Evolutionary conservation across 768 basidiomycete species (phyloP), one percentile per base, ranked within the genome.

Genomic region (Chlorophyllum brunneum): DNA sequence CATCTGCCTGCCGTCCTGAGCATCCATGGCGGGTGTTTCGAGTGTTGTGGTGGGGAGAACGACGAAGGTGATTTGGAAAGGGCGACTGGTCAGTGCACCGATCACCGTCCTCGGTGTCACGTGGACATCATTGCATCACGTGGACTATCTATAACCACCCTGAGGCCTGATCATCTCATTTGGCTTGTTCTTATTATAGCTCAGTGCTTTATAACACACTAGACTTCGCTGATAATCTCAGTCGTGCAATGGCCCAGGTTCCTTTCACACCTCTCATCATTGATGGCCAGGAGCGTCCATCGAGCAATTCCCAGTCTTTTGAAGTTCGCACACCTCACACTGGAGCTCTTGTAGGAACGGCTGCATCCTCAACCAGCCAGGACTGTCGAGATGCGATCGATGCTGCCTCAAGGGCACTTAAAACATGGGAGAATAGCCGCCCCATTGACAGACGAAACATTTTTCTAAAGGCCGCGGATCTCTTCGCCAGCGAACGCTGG

Each of bases 381-480:
- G 76, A 78, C 54, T 75, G 74, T 46, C 65, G 62, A 33, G 69
- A 67, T 0, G 79, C 79, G 2, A 67, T 80, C 24, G 68, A 76
- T 24, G 69, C 73, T 5, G 78, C 78, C 0, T 66, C 64, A 4
- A 61, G 64, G 8, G 80, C 79, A 4, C 77, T 79, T 65, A 64
- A 64, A 48, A 65, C 69, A 8, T 81, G 80, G 80, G 77, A 78
- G 46, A 52, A 66, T 24, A 67, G 67, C 3, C 63, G 64, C 1
- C 59, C 69, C 10, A 59, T 63, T 27, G 56, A 67, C 30, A 65
- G 73, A 42, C 72, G 78, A 29, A 70, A 71, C 30, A 70, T 81
- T 10, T 67, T 81, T 43, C 63, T 77, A 40, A 75, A 70, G 54
- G 80, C 77, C 4, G 75, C 79, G 1, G 74, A 78, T 13, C 59